Percentiles rank a stretch among this genome's conserved stretches.
Evolutionary conservation across 2,329 filamentous ascomycete species (phyloP).

Genomic region (Macrophomina phaseolina): DNA sequence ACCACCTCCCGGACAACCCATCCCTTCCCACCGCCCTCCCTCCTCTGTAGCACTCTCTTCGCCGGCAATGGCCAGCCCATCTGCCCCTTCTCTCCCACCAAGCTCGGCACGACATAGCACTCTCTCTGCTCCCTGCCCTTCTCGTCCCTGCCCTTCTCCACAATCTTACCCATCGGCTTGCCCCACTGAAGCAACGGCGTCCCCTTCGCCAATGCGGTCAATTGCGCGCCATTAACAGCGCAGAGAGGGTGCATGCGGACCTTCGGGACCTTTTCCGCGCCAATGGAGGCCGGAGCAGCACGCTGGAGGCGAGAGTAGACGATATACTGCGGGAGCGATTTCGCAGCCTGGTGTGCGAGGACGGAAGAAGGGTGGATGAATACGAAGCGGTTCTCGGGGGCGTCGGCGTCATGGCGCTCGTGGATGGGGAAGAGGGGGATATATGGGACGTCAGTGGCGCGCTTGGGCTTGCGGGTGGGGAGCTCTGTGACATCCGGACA

Average conservation of each 20-base stretch:
- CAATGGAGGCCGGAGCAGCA: conserved; percentile 54
- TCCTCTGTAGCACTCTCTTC: conserved; percentile 82
- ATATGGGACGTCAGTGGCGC: conserved; percentile 93
- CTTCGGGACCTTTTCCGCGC: conserved; percentile 54
- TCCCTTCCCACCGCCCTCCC: conserved; percentile 67
- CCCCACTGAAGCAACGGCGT: conserved; percentile 84
- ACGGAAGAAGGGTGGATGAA: conserved; percentile 88
- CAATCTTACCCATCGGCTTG: conserved; percentile 87
- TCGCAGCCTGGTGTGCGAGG: conserved; percentile 68
- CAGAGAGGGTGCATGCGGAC: conserved; percentile 90
- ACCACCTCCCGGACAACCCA: conserved; percentile 72
- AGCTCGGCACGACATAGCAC: conserved; percentile 81
- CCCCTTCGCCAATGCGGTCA: conserved; percentile 79
- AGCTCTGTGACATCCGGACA: conserved; percentile 59
- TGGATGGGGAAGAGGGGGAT: conserved; percentile 78
- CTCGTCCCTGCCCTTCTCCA: conserved; percentile 49
- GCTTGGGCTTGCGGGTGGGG: conserved; percentile 71
- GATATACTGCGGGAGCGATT: conserved; percentile 84
- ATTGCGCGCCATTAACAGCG: conserved; percentile 74
- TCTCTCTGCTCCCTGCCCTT: conserved; percentile 61
- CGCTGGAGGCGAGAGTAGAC: conserved; percentile 87
- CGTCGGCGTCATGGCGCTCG: conserved; percentile 44
- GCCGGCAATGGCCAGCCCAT: conserved; percentile 85
- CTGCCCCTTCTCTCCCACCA: conserved; percentile 71
- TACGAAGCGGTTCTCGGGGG: conserved; percentile 68